Percentiles rank a stretch among this genome's conserved stretches.
Evolutionary conservation across 768 basidiomycete species (phyloP).

Genomic region (Phaeolepiota aurea): DNA sequence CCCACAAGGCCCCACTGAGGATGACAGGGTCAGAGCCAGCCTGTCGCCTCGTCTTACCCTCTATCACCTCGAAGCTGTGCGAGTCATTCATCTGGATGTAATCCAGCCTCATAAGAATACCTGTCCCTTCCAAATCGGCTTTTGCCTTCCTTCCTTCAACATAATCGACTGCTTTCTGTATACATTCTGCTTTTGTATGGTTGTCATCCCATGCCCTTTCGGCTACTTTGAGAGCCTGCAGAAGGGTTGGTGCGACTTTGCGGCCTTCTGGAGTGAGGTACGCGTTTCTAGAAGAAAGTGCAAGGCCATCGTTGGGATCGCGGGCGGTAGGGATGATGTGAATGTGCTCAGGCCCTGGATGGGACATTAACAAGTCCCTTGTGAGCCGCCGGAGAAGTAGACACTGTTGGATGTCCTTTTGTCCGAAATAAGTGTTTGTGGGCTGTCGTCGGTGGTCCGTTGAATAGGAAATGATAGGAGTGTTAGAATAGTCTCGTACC

Average conservation of each 20-base stretch:
- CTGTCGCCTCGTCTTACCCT: conserved; percentile 15
- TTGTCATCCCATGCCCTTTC: conserved; percentile 46
- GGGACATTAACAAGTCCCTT: conserved; percentile 71
- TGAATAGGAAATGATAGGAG: neutral
- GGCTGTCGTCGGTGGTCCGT: conserved; percentile 43
- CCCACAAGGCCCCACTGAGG: conserved; percentile 80
- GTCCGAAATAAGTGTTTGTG: conserved; percentile 89
- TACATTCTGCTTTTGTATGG: conserved; percentile 38
- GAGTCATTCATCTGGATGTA: conserved; percentile 88
- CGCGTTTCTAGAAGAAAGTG: conserved; percentile 85
- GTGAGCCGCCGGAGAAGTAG: conserved; percentile 73
- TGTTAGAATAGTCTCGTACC: too few species aligned
- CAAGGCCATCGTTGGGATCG: conserved; percentile 55
- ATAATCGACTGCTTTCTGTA: conserved; percentile 32
- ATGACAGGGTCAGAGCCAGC: conserved; percentile 38
- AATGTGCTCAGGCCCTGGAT: conserved; percentile 66
- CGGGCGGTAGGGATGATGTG: conserved; percentile 86
- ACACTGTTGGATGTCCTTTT: conserved; percentile 98
- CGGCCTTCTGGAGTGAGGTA: conserved; percentile 68
- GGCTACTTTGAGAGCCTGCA: conserved; percentile 57
- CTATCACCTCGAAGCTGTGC: conserved; percentile 60
- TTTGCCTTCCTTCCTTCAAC: conserved; percentile 22
- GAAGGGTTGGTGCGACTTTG: conserved; percentile 57
- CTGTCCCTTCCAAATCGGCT: conserved; percentile 21
- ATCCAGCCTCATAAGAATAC: conserved; percentile 59